Percentiles rank a stretch among this genome's conserved stretches.
Conservation (phyloP, 2,329 filamentous ascomycete species). For the Aspergillus fischeri region DNA sequence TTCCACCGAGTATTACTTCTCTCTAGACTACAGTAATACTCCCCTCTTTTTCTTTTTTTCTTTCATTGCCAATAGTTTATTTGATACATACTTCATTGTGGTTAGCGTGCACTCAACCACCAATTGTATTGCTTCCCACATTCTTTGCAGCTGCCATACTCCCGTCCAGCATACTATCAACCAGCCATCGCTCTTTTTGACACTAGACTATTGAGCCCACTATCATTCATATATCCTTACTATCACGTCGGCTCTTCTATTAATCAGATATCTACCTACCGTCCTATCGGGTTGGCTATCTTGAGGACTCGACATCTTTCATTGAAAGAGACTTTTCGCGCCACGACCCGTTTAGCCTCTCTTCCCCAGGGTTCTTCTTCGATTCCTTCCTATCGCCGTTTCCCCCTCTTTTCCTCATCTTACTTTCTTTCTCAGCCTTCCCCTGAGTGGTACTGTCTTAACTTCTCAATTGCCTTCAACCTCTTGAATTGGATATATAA, state of each 20-base stretch:
- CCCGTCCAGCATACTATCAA: background rate
- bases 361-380: background rate
- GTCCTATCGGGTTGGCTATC: background rate
- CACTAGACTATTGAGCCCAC: constrained; percentile 1
- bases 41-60: background rate
- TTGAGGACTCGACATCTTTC: background rate
- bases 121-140: background rate
- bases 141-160: background rate
- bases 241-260: constrained; percentile 1
- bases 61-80: background rate
- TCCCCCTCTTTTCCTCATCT: background rate
- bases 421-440: background rate
- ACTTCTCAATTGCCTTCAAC: background rate
- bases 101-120: background rate
- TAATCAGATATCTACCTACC: constrained; percentile 1
- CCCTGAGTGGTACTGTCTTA: background rate
- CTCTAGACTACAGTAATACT: background rate
- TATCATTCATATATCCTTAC: background rate
- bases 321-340: background rate
- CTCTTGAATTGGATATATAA: background rate
- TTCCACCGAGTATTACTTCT: background rate
- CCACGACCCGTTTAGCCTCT: background rate
- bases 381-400: background rate
- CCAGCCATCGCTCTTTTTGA: background rate
- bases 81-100: constrained; percentile 1